Base-by-base conservation (phyloP, 2,329 filamentous ascomycete genomes). In the Alternaria sp. region DNA sequence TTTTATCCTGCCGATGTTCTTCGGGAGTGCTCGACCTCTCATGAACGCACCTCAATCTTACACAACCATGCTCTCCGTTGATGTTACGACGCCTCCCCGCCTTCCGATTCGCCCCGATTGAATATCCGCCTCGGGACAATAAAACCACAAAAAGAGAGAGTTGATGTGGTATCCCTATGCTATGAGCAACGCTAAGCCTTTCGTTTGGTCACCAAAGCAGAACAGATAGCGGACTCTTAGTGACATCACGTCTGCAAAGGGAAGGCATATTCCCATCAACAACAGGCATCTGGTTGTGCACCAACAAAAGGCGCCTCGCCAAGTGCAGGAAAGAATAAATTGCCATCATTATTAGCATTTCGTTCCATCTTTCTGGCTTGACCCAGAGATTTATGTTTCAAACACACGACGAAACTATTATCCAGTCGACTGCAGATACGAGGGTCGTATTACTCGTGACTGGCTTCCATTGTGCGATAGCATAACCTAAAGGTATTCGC, bases 41-140 rank as follows among this genome's bases (percentile, higher is more conserved):
- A 36, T 5, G 2, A 14, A 18, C 9, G 27, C 44, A n/a, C 44
- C 28, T 46, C 4, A 8, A 9, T 16, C 20, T 18, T 48, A 4
- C 3, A 10, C 28, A 48, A 14, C 11, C 28, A 32, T 22, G 16
- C 30, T 22, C 28, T 48, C 27, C 3, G 16, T 16, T 9, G 12
- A 4, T 6, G 28, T 14, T 20, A 34, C 45, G 45, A 49, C 28
- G 18, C 3, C 12, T 9, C 7, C 7, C 18, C 45, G n/a, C 45
- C 11, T 49, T 34, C 45, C 45, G 45, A 49, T 49, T 49, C 11
- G 45, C 28, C 32, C 45, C 45, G 45, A 49, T 49, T 22, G 45
- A 18, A 34, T 12, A 11, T 14, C 45, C 45, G 45, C 45, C 1
- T 34, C 4, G 18, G 3, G 2, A 49, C 11, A 18, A 34, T 7